A percentile compares a stretch with the other conserved stretches of the same genome.
These are phyloP conservation scores for Mycosphaerelloides madeirae DNA, from an alignment of 2,329 filamentous ascomycete species.

Conservation along the genomic window DNA sequence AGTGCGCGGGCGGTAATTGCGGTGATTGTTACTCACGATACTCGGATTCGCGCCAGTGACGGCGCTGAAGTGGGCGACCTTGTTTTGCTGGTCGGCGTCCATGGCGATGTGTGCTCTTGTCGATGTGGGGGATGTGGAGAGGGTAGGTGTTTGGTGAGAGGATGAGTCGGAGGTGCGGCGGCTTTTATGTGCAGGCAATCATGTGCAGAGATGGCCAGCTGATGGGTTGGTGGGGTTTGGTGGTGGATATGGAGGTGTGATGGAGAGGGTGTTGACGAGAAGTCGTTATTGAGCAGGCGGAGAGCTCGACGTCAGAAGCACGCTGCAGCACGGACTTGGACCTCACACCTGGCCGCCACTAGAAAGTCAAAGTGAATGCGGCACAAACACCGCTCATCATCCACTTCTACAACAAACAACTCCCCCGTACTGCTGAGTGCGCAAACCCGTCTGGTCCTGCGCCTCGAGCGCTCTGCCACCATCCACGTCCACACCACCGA, in stretches of 20 bases:
- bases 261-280: neutral
- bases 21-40: constrained; percentile 23
- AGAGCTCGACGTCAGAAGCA: constrained; percentile 1
- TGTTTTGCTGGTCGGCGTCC: constrained; percentile 29
- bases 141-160: constrained; percentile 1
- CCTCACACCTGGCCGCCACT: neutral
- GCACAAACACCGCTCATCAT: neutral
- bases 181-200: neutral
- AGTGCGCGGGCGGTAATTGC: neutral
- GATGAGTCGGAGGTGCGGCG: neutral
- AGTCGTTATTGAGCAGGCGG: constrained; percentile 2
- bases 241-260: constrained; percentile 1
- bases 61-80: constrained; percentile 34
- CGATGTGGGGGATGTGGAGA: constrained; percentile 1
- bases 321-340: neutral
- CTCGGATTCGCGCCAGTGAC: constrained; percentile 34
- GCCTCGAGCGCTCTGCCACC: neutral
- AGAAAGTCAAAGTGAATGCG: neutral
- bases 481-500: neutral
- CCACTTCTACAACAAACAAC: neutral
- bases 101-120: constrained; percentile 17
- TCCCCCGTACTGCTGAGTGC: neutral
- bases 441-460: neutral
- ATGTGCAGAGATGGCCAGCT: neutral
- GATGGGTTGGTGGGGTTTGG: constrained; percentile 3